A percentile compares a stretch with the other conserved stretches of the same genome.
These are phyloP conservation scores for Fusarium sambucinum DNA, from an alignment of 2,329 filamentous ascomycete genomes.

Conservation along the genomic window DNA sequence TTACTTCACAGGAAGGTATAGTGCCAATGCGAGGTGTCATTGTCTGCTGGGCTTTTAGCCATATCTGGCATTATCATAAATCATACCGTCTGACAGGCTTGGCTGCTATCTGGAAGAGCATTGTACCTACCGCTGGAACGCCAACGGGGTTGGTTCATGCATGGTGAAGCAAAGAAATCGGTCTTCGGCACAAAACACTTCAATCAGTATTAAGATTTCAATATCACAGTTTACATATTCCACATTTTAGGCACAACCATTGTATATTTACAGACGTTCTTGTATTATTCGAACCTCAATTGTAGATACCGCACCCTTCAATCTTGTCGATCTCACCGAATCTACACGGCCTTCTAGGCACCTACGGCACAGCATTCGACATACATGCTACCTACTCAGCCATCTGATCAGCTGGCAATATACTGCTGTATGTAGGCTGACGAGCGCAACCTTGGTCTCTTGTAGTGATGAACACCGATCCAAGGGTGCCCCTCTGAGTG, in stretches of 20 bases:
- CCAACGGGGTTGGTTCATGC: constrained; percentile 13
- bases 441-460: constrained; percentile 31
- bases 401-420: constrained; percentile 40
- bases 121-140: constrained; percentile 5
- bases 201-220: constrained; percentile 6
- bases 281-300: constrained; percentile 24
- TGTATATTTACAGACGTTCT: constrained; percentile 21
- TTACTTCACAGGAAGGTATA: constrained; percentile 25
- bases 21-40: constrained; percentile 22
- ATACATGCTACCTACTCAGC: constrained; percentile 17
- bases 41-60: constrained; percentile 19
- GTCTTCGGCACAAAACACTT: constrained; percentile 18
- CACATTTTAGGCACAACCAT: constrained; percentile 5
- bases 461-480: constrained; percentile 5
- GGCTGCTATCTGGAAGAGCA: constrained; percentile 6
- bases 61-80: constrained; percentile 27
- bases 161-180: background rate
- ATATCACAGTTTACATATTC: constrained; percentile 32
- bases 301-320: constrained; percentile 25
- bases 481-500: constrained; percentile 9
- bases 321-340: constrained; percentile 38
- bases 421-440: constrained; percentile 40
- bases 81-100: constrained; percentile 23
- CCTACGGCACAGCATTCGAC: constrained; percentile 24
- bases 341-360: constrained; percentile 38